These are phyloP conservation scores for Bertia moriformis DNA, from an alignment of 2,329 filamentous ascomycete species.

Conservation along the genomic window DNA sequence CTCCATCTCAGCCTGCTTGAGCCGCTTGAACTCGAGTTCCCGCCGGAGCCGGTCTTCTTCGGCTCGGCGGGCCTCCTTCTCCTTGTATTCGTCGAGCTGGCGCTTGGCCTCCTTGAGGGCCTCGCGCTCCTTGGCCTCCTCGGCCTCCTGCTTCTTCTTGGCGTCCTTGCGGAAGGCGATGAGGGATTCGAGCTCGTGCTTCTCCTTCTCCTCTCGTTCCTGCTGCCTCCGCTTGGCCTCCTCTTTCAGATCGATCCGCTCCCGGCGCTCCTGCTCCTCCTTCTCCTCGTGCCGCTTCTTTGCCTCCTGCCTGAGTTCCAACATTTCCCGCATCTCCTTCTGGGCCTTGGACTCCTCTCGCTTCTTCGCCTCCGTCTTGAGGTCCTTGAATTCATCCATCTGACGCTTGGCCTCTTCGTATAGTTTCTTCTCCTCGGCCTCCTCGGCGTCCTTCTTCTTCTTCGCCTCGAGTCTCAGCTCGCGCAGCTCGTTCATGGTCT, in stretches of 20 bases:
- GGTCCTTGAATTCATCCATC: neutral
- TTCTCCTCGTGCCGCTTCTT: conserved; percentile 19
- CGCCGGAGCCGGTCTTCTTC: conserved; percentile 34
- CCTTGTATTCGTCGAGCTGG: conserved; percentile 30
- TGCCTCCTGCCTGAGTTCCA: conserved; percentile 23
- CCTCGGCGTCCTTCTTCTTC: neutral
- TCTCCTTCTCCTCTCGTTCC: conserved; percentile 27
- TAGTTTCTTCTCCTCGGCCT: neutral
- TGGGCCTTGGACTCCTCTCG: conserved; percentile 20
- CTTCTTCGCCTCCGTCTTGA: neutral
- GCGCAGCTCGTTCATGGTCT: conserved; percentile 2
- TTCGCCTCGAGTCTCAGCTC: conserved; percentile 1
- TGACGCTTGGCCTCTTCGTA: conserved; percentile 1
- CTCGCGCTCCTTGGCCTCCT: conserved; percentile 12
- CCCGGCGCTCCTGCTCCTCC: conserved; percentile 23
- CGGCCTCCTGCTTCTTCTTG: conserved; percentile 12
- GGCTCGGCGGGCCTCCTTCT: conserved; percentile 27
- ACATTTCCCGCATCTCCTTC: conserved; percentile 24
- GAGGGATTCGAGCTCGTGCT: conserved; percentile 24
- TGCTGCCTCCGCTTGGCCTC: conserved; percentile 19
- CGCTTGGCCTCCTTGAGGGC: conserved; percentile 21
- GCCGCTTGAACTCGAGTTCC: conserved; percentile 31
- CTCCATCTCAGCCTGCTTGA: conserved; percentile 27
- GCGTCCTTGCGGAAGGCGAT: conserved; percentile 13
- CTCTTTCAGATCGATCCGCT: conserved; percentile 15